Base-by-base conservation (phyloP, 108 stramenopile genomes). In the Tribonema minus region DNA sequence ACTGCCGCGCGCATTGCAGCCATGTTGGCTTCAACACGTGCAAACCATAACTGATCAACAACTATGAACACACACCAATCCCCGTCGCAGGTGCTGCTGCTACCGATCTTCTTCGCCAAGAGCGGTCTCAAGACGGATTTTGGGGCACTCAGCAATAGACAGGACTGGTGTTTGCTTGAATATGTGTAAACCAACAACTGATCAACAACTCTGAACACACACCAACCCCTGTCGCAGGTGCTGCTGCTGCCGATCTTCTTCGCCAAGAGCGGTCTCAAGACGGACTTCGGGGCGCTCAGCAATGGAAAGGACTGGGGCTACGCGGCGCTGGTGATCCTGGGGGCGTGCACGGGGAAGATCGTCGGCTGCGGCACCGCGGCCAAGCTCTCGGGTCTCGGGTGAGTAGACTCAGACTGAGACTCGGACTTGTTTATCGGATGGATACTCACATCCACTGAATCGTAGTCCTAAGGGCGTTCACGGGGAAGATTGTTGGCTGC, bases 51-150 rank as follows among this genome's bases (percentile, higher is more conserved):
- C n/a, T n/a, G n/a, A n/a, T n/a, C n/a, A n/a, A n/a, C n/a, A n/a
- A n/a, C n/a, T n/a, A n/a, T n/a, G n/a, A n/a, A n/a, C n/a, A n/a
- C n/a, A n/a, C n/a, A n/a, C n/a, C n/a, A n/a, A n/a, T n/a, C n/a
- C n/a, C n/a, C n/a, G n/a, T n/a, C n/a, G n/a, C n/a, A n/a, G 60
- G 76, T 68, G 41, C 37, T 82, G 70, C 61, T 77, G 58, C 70
- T 82, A 30, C 81, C 81, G 63, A 27, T 82, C 29, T 82, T 80
- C 68, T 82, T 82, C 25, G 81, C 81, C 7, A 35, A 80, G 31
- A 80, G 78, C n/a, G 81, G 81, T 4, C 76, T 80, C 6, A 82
- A 82, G 78, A 82, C 81, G 58, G n/a, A n/a, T n/a, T n/a, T n/a
- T n/a, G n/a, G n/a, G n/a, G n/a, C n/a, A n/a, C n/a, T n/a, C n/a